Percentiles rank a stretch among this genome's conserved stretches.
Evolutionary conservation across 208 protist genomes (phyloP).

Genomic region (Leishmania lainsoni): DNA sequence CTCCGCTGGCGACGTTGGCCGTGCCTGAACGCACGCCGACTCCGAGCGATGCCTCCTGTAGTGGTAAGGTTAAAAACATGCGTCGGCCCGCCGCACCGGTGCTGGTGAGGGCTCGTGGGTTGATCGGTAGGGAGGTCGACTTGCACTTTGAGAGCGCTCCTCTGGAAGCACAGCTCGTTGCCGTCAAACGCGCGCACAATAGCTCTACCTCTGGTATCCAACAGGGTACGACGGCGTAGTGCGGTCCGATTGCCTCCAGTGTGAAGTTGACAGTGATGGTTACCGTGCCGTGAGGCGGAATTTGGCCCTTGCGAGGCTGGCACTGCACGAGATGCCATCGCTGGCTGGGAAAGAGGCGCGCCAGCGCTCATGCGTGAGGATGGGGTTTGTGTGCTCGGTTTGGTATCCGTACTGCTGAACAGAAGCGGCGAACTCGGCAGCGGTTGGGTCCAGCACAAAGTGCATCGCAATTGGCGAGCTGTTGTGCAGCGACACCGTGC

Average conservation of each 20-base stretch:
- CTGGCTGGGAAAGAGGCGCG: slow-evolving; percentile 28
- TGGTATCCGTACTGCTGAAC: slow-evolving; percentile 9
- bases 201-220: slow-evolving; percentile 70
- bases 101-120: background rate
- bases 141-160: slow-evolving; percentile 3
- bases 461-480: slow-evolving; percentile 64
- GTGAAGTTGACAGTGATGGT: slow-evolving; percentile 70
- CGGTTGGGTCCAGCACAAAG: slow-evolving; percentile 74
- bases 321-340: slow-evolving; percentile 57
- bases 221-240: slow-evolving; percentile 57
- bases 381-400: background rate
- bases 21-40: background rate
- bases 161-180: slow-evolving; percentile 3
- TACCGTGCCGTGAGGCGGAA: slow-evolving; percentile 50
- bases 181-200: slow-evolving; percentile 16
- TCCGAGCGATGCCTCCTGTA: background rate
- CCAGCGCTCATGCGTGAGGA: slow-evolving; percentile 31
- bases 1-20: slow-evolving; percentile 4
- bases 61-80: background rate
- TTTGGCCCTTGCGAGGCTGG: slow-evolving; percentile 60
- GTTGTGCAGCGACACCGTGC: slow-evolving; percentile 78
- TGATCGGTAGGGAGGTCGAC: slow-evolving; percentile 7
- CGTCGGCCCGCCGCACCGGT: background rate
- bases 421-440: slow-evolving; percentile 37
- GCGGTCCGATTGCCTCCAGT: slow-evolving; percentile 49